A percentile compares a stretch with the other conserved stretches of the same genome.
These are phyloP conservation scores for Cyberlindnera xishuangbannaensis DNA, from an alignment of 805 yeast genomes.

Conservation along the genomic window DNA sequence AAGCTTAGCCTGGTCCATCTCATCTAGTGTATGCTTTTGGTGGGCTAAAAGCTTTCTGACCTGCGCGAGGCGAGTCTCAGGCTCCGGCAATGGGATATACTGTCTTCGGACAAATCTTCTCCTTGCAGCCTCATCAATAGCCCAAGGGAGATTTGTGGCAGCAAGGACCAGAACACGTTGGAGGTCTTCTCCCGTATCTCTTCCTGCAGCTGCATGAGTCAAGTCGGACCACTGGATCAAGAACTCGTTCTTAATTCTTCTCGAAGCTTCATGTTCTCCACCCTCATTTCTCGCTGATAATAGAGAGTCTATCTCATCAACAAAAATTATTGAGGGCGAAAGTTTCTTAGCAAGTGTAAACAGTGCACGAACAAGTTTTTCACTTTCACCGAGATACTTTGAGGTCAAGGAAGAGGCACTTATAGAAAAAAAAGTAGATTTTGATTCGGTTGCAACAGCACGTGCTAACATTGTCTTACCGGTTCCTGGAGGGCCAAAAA, in stretches of 20 bases:
- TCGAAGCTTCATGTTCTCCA: slow-evolving; percentile 79
- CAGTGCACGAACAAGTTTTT: slow-evolving; percentile 84
- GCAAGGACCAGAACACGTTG: slow-evolving; percentile 80
- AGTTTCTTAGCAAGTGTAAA: slow-evolving; percentile 79
- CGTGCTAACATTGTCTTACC: slow-evolving; percentile 98
- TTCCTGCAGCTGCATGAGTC: slow-evolving; percentile 74
- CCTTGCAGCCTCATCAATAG: slow-evolving; percentile 95
- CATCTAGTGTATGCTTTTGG: slow-evolving; percentile 63
- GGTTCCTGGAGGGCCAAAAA: slow-evolving; percentile 98
- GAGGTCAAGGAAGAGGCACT: slow-evolving; percentile 89
- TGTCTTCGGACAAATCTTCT: slow-evolving; percentile 89
- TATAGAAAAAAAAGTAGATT: slow-evolving; percentile 88
- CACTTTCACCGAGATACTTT: slow-evolving; percentile 78
- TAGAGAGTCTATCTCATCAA: slow-evolving; percentile 93
- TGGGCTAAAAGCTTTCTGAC: slow-evolving; percentile 59
- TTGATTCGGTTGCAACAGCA: slow-evolving; percentile 95
- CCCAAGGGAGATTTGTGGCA: slow-evolving; percentile 97
- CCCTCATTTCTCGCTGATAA: slow-evolving; percentile 68
- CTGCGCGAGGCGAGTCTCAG: slow-evolving; percentile 73
- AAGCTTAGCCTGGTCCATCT: slow-evolving; percentile 54
- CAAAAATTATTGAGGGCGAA: slow-evolving; percentile 91
- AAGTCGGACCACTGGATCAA: slow-evolving; percentile 93
- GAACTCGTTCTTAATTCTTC: slow-evolving; percentile 91
- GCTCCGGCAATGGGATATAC: slow-evolving; percentile 92
- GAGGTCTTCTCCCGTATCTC: slow-evolving; percentile 33